These are phyloP conservation scores for Pythium rishiriense DNA, from an alignment of 352 stramenopile species.

Conservation along the genomic window DNA sequence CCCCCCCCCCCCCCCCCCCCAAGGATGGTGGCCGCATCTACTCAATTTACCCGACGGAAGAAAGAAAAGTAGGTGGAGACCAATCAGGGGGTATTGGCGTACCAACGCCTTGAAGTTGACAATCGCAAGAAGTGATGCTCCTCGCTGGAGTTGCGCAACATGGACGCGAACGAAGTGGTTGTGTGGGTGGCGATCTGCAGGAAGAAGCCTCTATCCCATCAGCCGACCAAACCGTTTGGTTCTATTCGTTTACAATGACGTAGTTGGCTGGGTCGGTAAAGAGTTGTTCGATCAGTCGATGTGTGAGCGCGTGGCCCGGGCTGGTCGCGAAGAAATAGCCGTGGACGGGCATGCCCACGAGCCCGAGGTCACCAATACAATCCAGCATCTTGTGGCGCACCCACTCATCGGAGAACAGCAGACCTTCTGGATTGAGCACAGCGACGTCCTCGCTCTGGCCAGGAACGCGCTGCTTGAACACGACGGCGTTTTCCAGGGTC, in stretches of 20 bases:
- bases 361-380: slow-evolving; percentile 62
- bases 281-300: slow-evolving; percentile 53
- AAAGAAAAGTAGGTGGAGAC: too few relatives aligned
- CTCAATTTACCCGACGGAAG: too few relatives aligned
- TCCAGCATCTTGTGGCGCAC: slow-evolving; percentile 73
- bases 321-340: slow-evolving; percentile 70
- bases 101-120: too few relatives aligned
- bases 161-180: too few relatives aligned
- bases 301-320: slow-evolving; percentile 64
- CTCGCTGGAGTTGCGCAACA: too few relatives aligned
- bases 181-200: too few relatives aligned
- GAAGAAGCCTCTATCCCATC: too few relatives aligned
- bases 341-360: slow-evolving; percentile 56
- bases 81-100: too few relatives aligned
- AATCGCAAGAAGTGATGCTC: too few relatives aligned
- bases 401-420: slow-evolving; percentile 68
- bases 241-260: slow-evolving; percentile 12
- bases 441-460: not conserved
- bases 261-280: slow-evolving; percentile 52
- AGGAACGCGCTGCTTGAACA: slow-evolving; percentile 36
- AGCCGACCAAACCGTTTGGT: too few relatives aligned
- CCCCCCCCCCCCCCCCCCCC: too few relatives aligned
- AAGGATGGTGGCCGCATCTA: too few relatives aligned
- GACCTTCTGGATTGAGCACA: slow-evolving; percentile 50
- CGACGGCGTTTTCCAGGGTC: slow-evolving; percentile 65